Evolutionary conservation across 2,329 filamentous ascomycete genomes (phyloP).

Genomic region (Ustulina deusta): DNA sequence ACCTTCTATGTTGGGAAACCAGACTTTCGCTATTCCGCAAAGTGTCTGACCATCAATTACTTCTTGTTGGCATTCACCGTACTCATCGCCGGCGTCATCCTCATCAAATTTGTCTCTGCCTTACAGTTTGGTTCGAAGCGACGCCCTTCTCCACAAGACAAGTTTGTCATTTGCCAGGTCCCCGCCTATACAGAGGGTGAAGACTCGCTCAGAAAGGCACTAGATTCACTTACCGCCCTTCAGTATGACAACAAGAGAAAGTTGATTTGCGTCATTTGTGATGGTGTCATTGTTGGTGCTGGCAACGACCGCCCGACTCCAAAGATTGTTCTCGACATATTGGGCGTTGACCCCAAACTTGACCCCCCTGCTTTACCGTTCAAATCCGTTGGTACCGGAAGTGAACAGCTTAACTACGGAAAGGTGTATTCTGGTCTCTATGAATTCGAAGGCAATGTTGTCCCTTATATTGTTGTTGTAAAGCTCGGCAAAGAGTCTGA

Average conservation of each 20-base stretch:
- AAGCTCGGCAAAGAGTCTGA: slow-evolving; percentile 98
- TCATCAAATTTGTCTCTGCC: slow-evolving; percentile 90
- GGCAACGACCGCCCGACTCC: slow-evolving; percentile 97
- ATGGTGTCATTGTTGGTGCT: slow-evolving; percentile 95
- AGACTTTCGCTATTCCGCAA: slow-evolving; percentile 83
- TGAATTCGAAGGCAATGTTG: slow-evolving; percentile 96
- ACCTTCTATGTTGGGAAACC: slow-evolving; percentile 84
- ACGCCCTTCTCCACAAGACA: slow-evolving; percentile 90
- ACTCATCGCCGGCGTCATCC: slow-evolving; percentile 82
- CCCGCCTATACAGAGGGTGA: slow-evolving; percentile 98
- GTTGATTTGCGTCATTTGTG: slow-evolving; percentile 94
- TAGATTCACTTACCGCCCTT: slow-evolving; percentile 93
- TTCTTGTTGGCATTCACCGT: slow-evolving; percentile 89
- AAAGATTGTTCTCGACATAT: slow-evolving; percentile 96
- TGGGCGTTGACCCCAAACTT: slow-evolving; percentile 96
- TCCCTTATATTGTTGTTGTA: slow-evolving; percentile 94
- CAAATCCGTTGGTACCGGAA: slow-evolving; percentile 89
- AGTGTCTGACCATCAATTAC: slow-evolving; percentile 91
- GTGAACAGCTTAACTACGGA: slow-evolving; percentile 95
- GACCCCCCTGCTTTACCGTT: slow-evolving; percentile 95
- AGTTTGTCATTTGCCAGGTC: slow-evolving; percentile 98
- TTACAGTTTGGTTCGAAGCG: slow-evolving; percentile 94
- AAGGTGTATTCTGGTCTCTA: slow-evolving; percentile 99
- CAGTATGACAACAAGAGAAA: slow-evolving; percentile 99
- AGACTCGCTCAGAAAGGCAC: slow-evolving; percentile 89